Conservation (phyloP, 495 filamentous ascomycete species). For the Tuber microsphaerosporum region DNA sequence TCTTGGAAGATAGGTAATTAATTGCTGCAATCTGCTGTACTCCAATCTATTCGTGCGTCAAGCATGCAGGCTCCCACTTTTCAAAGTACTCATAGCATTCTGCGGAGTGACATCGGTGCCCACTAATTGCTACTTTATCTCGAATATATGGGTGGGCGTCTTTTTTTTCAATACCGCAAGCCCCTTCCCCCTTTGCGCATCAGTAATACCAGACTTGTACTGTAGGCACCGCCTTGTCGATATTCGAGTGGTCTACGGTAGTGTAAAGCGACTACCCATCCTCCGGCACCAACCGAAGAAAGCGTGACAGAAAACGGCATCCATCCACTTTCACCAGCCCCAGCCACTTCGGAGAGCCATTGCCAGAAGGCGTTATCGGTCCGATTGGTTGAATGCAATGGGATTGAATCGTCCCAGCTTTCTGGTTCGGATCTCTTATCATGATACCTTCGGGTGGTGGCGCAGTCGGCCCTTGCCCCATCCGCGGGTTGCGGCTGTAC, state of each 20-base stretch:
- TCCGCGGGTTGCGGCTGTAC: not conserved
- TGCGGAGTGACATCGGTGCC: not conserved
- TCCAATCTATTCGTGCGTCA: not conserved
- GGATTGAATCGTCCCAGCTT: not conserved
- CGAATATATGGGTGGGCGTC: not conserved
- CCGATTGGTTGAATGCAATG: not conserved
- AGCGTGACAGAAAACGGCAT: not conserved
- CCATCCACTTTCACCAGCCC: not conserved
- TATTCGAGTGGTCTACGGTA: not conserved
- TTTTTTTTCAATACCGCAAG: not conserved
- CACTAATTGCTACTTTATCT: too few species aligned
- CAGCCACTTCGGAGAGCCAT: not conserved
- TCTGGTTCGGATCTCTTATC: slow-evolving; percentile 2
- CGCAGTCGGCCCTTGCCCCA: not conserved
- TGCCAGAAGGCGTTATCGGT: not conserved
- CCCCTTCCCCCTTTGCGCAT: not conserved
- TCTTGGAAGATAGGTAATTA: not conserved
- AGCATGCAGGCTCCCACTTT: not conserved
- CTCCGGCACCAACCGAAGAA: not conserved
- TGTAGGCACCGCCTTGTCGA: not conserved
- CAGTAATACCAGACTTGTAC: not conserved
- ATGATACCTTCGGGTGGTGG: not conserved
- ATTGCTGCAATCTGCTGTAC: not conserved
- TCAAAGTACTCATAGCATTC: not conserved
- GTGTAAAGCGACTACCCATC: not conserved